Percentiles rank a stretch among this genome's conserved stretches.
Evolutionary conservation across 1,284 basidiomycete species (phyloP).

Genomic region (Ceratobasidium sp.): DNA sequence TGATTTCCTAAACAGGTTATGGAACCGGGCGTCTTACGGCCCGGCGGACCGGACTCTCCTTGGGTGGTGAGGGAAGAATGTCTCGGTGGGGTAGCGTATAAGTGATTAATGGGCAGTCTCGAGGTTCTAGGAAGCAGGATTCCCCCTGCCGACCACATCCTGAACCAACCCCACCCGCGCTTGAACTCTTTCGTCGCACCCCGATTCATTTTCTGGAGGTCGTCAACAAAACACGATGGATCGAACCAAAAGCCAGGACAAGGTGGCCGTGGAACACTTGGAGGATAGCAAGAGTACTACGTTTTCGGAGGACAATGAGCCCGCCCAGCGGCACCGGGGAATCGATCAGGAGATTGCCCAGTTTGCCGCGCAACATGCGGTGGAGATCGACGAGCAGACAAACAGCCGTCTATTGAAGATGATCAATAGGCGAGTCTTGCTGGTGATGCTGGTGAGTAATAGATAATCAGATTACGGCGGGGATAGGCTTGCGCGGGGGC

Average conservation of each 20-base stretch:
- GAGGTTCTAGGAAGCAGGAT: conserved; percentile 26
- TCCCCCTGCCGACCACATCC: conserved; percentile 21
- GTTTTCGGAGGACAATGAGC: conserved; percentile 38
- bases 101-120: conserved; percentile 25
- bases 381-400: conserved; percentile 26
- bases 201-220: not conserved
- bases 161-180: conserved; percentile 14
- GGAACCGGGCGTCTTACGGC: conserved; percentile 14
- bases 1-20: not conserved
- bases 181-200: conserved; percentile 16
- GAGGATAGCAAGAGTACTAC: conserved; percentile 40
- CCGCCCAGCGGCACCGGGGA: conserved; percentile 28
- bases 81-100: conserved; percentile 7
- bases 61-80: not conserved
- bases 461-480: not conserved
- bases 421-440: conserved; percentile 39
- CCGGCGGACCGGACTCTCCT: conserved; percentile 25
- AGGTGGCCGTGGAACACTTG: conserved; percentile 29
- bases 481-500: not conserved
- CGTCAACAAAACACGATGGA: conserved; percentile 10
- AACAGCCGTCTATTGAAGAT: conserved; percentile 28
- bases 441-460: conserved; percentile 38
- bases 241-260: conserved; percentile 33
- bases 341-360: conserved; percentile 43
- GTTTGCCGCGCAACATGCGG: conserved; percentile 39